Percentiles rank a stretch among this genome's conserved stretches.
phyloP scores from a whole-genome alignment of 495 filamentous ascomycete genomes.

The Aspergillus leporis region DNA sequence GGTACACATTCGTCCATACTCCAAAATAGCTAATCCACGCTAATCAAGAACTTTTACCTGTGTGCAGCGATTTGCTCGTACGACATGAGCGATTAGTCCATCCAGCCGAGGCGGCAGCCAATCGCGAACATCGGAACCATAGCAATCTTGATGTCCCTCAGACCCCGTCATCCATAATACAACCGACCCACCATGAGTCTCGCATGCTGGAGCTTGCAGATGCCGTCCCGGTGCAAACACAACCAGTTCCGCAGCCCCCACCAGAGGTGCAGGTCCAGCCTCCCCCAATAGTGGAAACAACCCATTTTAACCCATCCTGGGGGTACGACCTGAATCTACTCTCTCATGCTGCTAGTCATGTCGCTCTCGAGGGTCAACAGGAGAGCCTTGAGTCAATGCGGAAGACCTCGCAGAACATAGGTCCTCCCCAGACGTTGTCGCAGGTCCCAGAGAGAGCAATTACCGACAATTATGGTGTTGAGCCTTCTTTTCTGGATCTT shows the following conservation, averaged over 20 bases:
- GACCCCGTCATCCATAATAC: conserved; percentile 40
- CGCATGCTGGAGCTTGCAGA: conserved; percentile 51
- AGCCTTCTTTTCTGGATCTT: conserved; percentile 48
- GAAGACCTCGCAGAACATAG: conserved; percentile 35
- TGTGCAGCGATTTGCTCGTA: conserved; percentile 65
- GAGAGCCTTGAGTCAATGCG: conserved; percentile 45
- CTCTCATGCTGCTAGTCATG: conserved; percentile 52
- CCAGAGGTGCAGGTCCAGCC: conserved; percentile 44
- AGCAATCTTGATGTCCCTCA: conserved; percentile 36
- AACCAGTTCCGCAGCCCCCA: conserved; percentile 34
- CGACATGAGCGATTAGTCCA: conserved; percentile 75
- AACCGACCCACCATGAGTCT: conserved; percentile 44
- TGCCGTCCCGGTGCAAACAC: conserved; percentile 44
- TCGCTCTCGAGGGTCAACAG: conserved; percentile 50
- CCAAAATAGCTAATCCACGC: conserved; percentile 20
- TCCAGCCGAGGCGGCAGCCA: conserved; percentile 55
- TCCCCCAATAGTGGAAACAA: conserved; percentile 44
- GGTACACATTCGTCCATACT: conserved; percentile 30
- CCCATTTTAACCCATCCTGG: conserved; percentile 53
- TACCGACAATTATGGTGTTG: conserved; percentile 48
- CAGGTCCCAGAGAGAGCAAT: conserved; percentile 42
- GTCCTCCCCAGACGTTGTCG: conserved; percentile 35
- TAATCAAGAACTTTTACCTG: conserved; percentile 24
- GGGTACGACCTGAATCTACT: conserved; percentile 52
- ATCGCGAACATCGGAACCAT: conserved; percentile 45